Percentiles rank a stretch among this genome's conserved stretches.
These are phyloP conservation scores for Lipomyces mesembrius DNA, from an alignment of 805 yeast genomes.

Conservation along the genomic window DNA sequence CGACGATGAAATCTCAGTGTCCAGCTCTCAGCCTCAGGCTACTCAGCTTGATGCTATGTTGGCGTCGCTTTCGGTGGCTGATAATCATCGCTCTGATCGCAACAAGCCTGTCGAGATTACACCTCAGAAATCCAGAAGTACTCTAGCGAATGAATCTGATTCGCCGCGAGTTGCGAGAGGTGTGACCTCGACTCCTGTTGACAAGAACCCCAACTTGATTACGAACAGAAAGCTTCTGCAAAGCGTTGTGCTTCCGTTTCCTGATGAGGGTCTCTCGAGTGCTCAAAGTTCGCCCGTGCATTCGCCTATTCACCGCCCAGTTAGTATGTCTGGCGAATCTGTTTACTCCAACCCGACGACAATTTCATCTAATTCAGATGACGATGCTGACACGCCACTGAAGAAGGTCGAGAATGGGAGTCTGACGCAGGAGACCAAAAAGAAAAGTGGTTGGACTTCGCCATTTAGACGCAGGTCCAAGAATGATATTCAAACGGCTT, in stretches of 20 bases:
- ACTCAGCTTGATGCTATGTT: constrained; percentile 26
- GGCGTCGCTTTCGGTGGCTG: constrained; percentile 17
- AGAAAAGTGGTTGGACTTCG: constrained; percentile 49
- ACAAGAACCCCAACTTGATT: background rate
- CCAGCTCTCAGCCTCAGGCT: constrained; percentile 13
- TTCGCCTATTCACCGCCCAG: constrained; percentile 36
- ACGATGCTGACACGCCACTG: constrained; percentile 20
- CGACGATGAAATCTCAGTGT: background rate
- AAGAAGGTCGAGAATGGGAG: constrained; percentile 1
- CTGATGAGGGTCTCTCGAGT: constrained; percentile 24
- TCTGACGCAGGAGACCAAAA: background rate
- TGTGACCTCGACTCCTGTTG: background rate
- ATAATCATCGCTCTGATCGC: background rate
- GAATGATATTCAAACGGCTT: constrained; percentile 42
- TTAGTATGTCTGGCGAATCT: constrained; percentile 39
- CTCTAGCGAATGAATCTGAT: background rate
- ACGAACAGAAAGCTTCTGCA: background rate
- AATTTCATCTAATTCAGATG: constrained; percentile 30
- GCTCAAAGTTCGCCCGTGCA: constrained; percentile 39
- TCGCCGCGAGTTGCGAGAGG: background rate
- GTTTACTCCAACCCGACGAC: constrained; percentile 39
- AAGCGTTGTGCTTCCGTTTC: constrained; percentile 19
- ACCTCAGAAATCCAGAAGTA: background rate
- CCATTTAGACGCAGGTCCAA: constrained; percentile 50
- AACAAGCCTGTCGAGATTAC: background rate